phyloP scores from a whole-genome alignment of 2,329 filamentous ascomycete species.

The Lachnellula willkommii region DNA sequence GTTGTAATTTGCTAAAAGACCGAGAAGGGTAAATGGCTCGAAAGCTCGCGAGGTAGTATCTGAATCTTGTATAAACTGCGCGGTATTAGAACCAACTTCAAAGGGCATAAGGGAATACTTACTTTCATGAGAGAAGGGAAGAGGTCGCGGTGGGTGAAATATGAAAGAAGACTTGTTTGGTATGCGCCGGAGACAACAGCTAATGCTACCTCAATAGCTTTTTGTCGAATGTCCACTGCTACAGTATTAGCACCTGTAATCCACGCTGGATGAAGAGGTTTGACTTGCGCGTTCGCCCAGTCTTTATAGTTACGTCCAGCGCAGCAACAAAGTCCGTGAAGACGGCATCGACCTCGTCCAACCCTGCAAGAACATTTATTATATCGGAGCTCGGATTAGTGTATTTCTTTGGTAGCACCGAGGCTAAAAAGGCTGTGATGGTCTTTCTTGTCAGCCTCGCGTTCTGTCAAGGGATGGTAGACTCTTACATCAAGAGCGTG shows the following conservation, averaged over 20 bases:
- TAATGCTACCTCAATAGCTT: conserved; percentile 75
- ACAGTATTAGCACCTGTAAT: conserved; percentile 24
- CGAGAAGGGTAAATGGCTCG: conserved; percentile 75
- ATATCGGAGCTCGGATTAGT: conserved; percentile 94
- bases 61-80: conserved; percentile 73
- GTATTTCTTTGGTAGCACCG: conserved; percentile 81
- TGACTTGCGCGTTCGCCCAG: conserved; percentile 61
- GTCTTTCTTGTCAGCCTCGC: conserved; percentile 59
- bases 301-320: conserved; percentile 77
- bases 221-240: conserved; percentile 67
- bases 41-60: conserved; percentile 59
- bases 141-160: conserved; percentile 89
- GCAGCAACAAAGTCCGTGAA: conserved; percentile 84
- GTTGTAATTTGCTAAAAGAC: conserved; percentile 93
- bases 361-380: conserved; percentile 80
- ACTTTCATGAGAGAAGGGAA: conserved; percentile 96
- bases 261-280: neutral
- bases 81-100: conserved; percentile 7
- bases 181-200: conserved; percentile 90
- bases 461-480: conserved; percentile 3
- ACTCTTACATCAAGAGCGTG: conserved; percentile 77
- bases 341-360: conserved; percentile 79
- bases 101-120: conserved; percentile 17
- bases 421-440: conserved; percentile 78
- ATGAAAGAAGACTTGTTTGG: conserved; percentile 87